Percentiles rank a stretch among this genome's conserved stretches.
Evolutionary conservation across 192 early-diverging fungal species (phyloP).

Genomic region (Dissophora ornata): DNA sequence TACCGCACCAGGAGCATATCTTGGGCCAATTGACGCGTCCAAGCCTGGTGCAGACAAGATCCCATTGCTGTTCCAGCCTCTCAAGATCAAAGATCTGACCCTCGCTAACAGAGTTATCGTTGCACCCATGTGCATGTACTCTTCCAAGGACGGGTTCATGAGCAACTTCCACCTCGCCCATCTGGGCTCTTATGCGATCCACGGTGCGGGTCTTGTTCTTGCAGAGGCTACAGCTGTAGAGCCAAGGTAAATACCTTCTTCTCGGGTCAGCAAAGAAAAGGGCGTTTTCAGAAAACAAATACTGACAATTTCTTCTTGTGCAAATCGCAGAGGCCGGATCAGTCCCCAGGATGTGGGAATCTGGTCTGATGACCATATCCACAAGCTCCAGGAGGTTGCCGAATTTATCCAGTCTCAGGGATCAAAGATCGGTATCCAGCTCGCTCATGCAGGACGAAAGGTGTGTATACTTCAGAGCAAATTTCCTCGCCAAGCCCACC

Average conservation of each 20-base stretch:
- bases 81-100: conserved; percentile 70
- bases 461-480: background rate
- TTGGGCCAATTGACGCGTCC: conserved; percentile 25
- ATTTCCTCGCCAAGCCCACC: background rate
- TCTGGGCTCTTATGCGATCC: conserved; percentile 77
- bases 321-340: conserved; percentile 71
- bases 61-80: conserved; percentile 69
- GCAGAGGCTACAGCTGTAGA: conserved; percentile 82
- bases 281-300: no score
- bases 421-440: no score
- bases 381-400: conserved; percentile 65
- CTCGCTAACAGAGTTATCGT: conserved; percentile 82
- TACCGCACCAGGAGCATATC: conserved; percentile 24
- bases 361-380: conserved; percentile 87
- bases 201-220: conserved; percentile 83
- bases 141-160: conserved; percentile 70
- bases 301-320: background rate
- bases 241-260: conserved; percentile 9
- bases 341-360: conserved; percentile 81
- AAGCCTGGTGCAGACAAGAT: conserved; percentile 22
- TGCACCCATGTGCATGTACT: conserved; percentile 90
- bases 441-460: conserved; percentile 53
- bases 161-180: conserved; percentile 74
- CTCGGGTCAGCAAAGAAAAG: no score
- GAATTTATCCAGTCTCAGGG: conserved; percentile 66